Base-by-base conservation (phyloP, 345 rosid genomes). In the Gossypium arboreum region DNA sequence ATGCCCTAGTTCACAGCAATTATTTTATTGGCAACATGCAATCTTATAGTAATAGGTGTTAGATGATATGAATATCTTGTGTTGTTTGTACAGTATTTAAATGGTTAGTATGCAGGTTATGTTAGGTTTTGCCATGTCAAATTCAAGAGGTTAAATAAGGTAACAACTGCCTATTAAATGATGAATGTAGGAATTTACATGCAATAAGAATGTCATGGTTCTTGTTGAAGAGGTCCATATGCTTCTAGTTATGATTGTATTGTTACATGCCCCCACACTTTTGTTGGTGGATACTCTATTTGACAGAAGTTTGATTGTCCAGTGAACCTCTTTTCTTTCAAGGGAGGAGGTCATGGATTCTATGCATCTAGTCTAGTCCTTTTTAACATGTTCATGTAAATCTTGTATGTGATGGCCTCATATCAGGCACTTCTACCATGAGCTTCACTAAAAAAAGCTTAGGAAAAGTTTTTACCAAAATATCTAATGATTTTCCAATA, bases 351-450 rank as follows among this genome's bases (percentile, higher is more conserved):
- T 58, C n/a, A 27, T 60, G 47, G 22, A 45, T 34, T 34, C 67
- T 34, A 34, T 34, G 5, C 34, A 9, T 50, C 12, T 50, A 16
- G 50, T 68, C 20, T 22, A 25, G 16, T 69, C 25, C 22, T 34
- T 70, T 70, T 52, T 29, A 70, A n/a, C 11, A 47, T 52, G 48
- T 25, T 70, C 48, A 17, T 70, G 68, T 47, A 68, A 68, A 10
- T 54, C 25, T 29, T 52, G 45, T 27, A 2, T 52, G n/a, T 52
- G 17, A 29, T 52, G 13, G 16, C 24, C 9, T 52, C 68, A 34
- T 41, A 41, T 34, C 41, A 1, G 41, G 41, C 41, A 34, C 41
- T 34, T 34, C 41, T 34, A 34, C 41, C 41, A 34, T 34, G 7
- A 34, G 41, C 41, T 34, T 34, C 41, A 34, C 41, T 34, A 5